These are phyloP conservation scores for Colletotrichum cereale DNA, from an alignment of 2,329 filamentous ascomycete genomes.

Conservation along the genomic window DNA sequence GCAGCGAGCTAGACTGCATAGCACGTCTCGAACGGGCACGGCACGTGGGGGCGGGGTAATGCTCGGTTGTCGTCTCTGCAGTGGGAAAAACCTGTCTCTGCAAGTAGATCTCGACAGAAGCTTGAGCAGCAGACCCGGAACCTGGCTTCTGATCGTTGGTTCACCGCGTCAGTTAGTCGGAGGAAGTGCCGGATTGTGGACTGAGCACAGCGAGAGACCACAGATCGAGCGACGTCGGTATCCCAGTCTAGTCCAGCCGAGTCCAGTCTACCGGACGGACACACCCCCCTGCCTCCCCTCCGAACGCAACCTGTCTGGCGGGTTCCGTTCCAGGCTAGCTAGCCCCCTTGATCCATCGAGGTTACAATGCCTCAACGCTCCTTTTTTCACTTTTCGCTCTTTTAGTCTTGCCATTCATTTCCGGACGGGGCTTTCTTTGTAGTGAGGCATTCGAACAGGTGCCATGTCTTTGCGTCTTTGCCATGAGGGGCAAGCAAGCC, in stretches of 20 bases:
- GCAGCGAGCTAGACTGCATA: background rate
- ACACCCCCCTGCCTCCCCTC: background rate
- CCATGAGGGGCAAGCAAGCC: background rate
- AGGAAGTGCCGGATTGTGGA: background rate
- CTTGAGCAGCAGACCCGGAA: background rate
- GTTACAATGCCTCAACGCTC: slow-evolving; percentile 9
- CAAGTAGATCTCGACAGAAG: background rate
- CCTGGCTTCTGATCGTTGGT: slow-evolving; percentile 14
- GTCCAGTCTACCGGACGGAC: background rate
- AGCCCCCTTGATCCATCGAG: background rate
- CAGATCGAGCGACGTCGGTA: background rate
- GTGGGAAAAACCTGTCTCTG: background rate
- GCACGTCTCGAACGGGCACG: background rate
- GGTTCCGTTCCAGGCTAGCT: slow-evolving; percentile 14
- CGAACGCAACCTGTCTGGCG: slow-evolving; percentile 6
- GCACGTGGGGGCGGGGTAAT: slow-evolving; percentile 16
- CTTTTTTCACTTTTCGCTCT: background rate
- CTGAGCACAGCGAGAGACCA: slow-evolving; percentile 9
- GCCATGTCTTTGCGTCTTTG: background rate
- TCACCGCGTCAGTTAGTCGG: background rate
- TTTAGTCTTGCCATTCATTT: background rate
- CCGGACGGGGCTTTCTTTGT: background rate
- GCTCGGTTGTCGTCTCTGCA: background rate
- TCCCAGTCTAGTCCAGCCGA: background rate
- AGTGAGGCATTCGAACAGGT: background rate